A percentile compares a stretch with the other conserved stretches of the same genome.
Evolutionary conservation across 208 protist species (phyloP).

Genomic region (Porcisia hertigi): DNA sequence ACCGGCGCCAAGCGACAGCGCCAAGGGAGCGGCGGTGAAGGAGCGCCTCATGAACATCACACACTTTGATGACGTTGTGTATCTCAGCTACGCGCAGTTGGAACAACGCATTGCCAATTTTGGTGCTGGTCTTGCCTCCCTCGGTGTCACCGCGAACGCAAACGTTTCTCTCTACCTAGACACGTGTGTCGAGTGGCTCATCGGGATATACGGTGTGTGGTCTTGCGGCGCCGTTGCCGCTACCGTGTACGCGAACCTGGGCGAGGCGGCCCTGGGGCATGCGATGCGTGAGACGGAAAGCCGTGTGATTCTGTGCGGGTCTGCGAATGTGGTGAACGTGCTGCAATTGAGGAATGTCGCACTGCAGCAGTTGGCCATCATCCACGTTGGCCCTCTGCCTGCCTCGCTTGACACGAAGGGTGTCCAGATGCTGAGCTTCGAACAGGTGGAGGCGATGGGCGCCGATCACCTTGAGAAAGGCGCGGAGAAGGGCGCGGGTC

Average conservation of each 20-base stretch:
- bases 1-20: slow-evolving; percentile 44
- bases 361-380: slow-evolving; percentile 38
- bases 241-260: slow-evolving; percentile 90
- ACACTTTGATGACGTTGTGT: slow-evolving; percentile 46
- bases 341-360: slow-evolving; percentile 72
- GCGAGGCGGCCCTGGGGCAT: slow-evolving; percentile 71
- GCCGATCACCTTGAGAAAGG: slow-evolving; percentile 30
- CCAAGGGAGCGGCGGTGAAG: slow-evolving; percentile 27
- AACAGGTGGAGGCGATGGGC: slow-evolving; percentile 44
- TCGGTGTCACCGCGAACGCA: slow-evolving; percentile 38
- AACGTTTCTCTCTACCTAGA: slow-evolving; percentile 82
- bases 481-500: slow-evolving; percentile 42
- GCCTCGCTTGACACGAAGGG: slow-evolving; percentile 20
- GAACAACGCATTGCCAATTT: slow-evolving; percentile 48
- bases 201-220: slow-evolving; percentile 63
- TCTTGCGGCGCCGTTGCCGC: slow-evolving; percentile 57
- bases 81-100: slow-evolving; percentile 47
- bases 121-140: slow-evolving; percentile 49
- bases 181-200: slow-evolving; percentile 85
- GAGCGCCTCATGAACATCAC: slow-evolving; percentile 41
- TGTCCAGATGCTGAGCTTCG: slow-evolving; percentile 41
- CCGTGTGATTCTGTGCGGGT: slow-evolving; percentile 69
- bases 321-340: slow-evolving; percentile 54
- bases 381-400: slow-evolving; percentile 36
- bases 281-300: slow-evolving; percentile 73